A percentile compares a stretch with the other conserved stretches of the same genome.
phyloP scores from a whole-genome alignment of 176 grass and related monocot species.

The Bromus sterilis region DNA sequence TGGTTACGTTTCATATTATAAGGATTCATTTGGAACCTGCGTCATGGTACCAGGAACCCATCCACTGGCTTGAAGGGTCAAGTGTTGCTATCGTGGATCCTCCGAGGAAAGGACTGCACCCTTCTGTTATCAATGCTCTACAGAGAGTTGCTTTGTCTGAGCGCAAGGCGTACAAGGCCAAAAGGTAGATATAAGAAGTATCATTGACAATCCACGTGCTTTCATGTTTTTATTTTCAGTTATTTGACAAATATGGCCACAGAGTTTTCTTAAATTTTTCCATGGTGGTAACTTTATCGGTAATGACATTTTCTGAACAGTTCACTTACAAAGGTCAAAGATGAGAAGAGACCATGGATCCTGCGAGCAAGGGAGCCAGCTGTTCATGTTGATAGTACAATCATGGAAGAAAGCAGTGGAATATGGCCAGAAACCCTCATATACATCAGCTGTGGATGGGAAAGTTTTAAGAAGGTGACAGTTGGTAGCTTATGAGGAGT shows the following conservation, averaged over 20 bases:
- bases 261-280: neutral
- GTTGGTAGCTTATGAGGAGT: neutral
- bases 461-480: slow-evolving; percentile 89
- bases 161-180: slow-evolving; percentile 48
- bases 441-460: slow-evolving; percentile 98
- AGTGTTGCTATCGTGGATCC: slow-evolving; percentile 90
- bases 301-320: slow-evolving; percentile 36
- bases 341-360: slow-evolving; percentile 98
- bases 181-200: slow-evolving; percentile 38
- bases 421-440: slow-evolving; percentile 78
- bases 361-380: slow-evolving; percentile 79
- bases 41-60: slow-evolving; percentile 64
- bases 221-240: slow-evolving; percentile 3
- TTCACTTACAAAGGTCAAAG: slow-evolving; percentile 61
- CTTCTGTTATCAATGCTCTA: slow-evolving; percentile 75
- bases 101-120: slow-evolving; percentile 90
- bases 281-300: neutral
- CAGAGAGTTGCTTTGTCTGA: slow-evolving; percentile 60
- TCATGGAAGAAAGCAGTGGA: slow-evolving; percentile 38
- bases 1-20: slow-evolving; percentile 5
- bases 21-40: slow-evolving; percentile 25
- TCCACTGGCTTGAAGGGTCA: slow-evolving; percentile 81
- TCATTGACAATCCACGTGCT: neutral
- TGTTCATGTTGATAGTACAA: slow-evolving; percentile 63
- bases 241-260: neutral